These are phyloP conservation scores for Vitis labrusca DNA, from an alignment of 164 flowering plant species.

Conservation along the genomic window DNA sequence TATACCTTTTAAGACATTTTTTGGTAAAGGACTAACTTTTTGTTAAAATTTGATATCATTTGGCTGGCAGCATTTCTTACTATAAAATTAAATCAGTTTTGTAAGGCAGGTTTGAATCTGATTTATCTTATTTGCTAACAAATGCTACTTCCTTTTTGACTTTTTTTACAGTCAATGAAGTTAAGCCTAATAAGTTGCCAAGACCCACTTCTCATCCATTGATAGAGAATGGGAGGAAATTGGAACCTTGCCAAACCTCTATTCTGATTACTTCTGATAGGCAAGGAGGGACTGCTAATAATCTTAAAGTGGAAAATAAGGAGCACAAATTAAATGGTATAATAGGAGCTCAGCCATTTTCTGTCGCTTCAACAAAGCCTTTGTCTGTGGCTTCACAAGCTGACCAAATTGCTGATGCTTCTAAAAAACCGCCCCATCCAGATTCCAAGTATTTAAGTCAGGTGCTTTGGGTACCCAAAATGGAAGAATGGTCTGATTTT, in stretches of 20 bases:
- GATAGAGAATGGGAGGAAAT: conserved; percentile 44
- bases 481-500: conserved; percentile 55
- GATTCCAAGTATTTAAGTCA: conserved; percentile 57
- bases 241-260: conserved; percentile 36
- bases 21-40: no score
- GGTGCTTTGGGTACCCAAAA: conserved; percentile 57
- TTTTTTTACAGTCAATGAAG: conserved; percentile 47
- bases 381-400: conserved; percentile 16
- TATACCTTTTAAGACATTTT: not conserved
- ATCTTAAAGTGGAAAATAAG: conserved; percentile 34
- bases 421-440: conserved; percentile 65
- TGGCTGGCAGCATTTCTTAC: not conserved
- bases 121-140: conserved; percentile 10
- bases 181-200: conserved; percentile 49
- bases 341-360: conserved; percentile 31
- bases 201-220: conserved; percentile 34
- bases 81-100: not conserved
- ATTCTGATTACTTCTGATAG: conserved; percentile 20
- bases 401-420: conserved; percentile 37
- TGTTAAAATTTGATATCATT: not conserved
- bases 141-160: conserved; percentile 8
- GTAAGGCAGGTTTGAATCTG: not conserved
- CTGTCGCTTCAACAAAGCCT: conserved; percentile 15
- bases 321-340: conserved; percentile 52
- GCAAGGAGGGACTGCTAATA: conserved; percentile 20